Evolutionary conservation across 169 alveolate genomes (phyloP), one percentile per base, ranked within the genome.

Genomic region (Eimeria maxima): DNA sequence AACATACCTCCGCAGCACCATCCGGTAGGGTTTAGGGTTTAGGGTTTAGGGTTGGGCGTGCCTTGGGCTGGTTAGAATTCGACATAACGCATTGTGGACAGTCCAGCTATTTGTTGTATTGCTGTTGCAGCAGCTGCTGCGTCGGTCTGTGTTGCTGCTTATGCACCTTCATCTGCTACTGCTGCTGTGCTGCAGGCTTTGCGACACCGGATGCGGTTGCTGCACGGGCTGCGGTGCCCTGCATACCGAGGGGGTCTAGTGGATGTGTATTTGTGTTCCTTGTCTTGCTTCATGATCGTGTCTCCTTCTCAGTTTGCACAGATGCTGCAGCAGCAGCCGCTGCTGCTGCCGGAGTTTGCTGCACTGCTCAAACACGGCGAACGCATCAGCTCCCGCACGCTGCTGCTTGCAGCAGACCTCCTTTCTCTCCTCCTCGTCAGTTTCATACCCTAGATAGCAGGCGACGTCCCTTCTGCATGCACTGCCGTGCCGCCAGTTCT

Each of bases 201-300:
- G 80, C 95, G 95, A 2, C 95, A 90, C 69, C 71, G 71, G 55
- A 74, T 90, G 69, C 95, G 95, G 10, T 63, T 90, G 60, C 95
- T 90, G 90, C 95, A 90, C 38, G 95, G 90, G 42, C 80, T 90
- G 90, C 95, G 86, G 65, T 71, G 95, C 67, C 53, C 67, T 2
- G 74, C 90, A 3, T 90, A 90, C 29, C 95, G 95, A 16, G 74
- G 95, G 45, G 95, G 84, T 5, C 18, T 90, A 60, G 88, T 90
- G 24, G 83, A 90, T 73, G 87, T 53, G 38, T 78, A 90, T 42
- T 78, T 90, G 76, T 90, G 88, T 14, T 90, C 95, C 4, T 87
- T 90, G 57, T 90, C 89, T 33, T 90, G 95, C 57, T 73, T 90
- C 29, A 33, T 90, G 89, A 78, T 90, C 42, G 89, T 90, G 11